phyloP scores from a whole-genome alignment of 2,329 filamentous ascomycete species.

The Beauveria brongniartii region DNA sequence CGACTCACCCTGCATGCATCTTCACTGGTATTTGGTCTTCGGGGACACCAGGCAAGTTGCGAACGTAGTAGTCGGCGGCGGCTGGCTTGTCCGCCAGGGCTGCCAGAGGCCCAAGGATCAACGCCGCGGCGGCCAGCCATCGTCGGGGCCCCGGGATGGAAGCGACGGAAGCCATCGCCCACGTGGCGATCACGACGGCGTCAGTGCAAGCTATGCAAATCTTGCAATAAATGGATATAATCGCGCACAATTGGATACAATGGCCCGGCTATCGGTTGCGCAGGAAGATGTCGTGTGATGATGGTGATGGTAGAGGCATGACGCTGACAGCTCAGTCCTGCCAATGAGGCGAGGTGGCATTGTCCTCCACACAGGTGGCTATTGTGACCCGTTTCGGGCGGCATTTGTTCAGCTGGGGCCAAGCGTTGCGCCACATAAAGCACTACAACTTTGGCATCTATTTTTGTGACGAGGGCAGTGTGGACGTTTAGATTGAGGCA shows the following conservation, averaged over 20 bases:
- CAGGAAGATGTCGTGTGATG: not conserved
- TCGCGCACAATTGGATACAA: not conserved
- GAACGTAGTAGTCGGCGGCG: constrained; percentile 79
- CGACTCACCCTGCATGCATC: constrained; percentile 91
- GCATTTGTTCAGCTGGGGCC: not conserved
- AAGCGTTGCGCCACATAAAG: not conserved
- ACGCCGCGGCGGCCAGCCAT: constrained; percentile 25
- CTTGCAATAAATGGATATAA: not conserved
- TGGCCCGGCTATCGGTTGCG: not conserved
- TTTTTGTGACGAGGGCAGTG: no score
- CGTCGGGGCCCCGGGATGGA: constrained; percentile 17
- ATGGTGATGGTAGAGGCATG: constrained; percentile 1
- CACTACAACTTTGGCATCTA: not conserved
- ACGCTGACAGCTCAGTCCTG: not conserved
- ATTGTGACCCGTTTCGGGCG: constrained; percentile 2
- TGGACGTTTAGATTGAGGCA: no score
- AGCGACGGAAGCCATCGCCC: constrained; percentile 6
- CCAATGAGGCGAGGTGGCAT: constrained; percentile 10
- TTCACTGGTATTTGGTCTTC: constrained; percentile 65
- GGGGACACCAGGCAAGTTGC: constrained; percentile 75
- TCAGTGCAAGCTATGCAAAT: not conserved
- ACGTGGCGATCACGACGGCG: constrained; percentile 2
- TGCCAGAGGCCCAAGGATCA: constrained; percentile 35
- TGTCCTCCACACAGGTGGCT: not conserved
- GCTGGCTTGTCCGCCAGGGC: constrained; percentile 24